These are phyloP conservation scores for Ramaria rubella DNA, from an alignment of 768 basidiomycete genomes.

Conservation along the genomic window DNA sequence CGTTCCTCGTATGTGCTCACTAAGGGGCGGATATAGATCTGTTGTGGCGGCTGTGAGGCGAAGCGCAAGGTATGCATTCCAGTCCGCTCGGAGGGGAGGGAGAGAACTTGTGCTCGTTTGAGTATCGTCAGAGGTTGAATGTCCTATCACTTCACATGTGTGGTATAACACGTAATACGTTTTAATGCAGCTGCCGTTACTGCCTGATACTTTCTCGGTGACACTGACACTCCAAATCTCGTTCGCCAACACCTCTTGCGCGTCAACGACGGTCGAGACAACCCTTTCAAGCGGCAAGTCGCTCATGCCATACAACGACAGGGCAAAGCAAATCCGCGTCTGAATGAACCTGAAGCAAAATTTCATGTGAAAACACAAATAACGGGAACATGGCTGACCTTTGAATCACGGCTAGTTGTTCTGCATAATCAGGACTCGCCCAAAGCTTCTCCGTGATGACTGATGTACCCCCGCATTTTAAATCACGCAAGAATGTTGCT, in stretches of 20 bases:
- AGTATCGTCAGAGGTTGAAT: conserved; percentile 15
- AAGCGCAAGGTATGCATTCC: conserved; percentile 50
- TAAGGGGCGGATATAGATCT: conserved; percentile 21
- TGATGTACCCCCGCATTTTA: conserved; percentile 15
- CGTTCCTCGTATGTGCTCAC: conserved; percentile 51
- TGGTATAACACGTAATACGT: conserved; percentile 55
- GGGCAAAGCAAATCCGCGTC: conserved; percentile 54
- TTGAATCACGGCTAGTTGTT: conserved; percentile 49
- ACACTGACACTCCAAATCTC: conserved; percentile 58
- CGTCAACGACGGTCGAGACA: conserved; percentile 36
- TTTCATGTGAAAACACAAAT: neutral
- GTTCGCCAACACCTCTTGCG: conserved; percentile 42
- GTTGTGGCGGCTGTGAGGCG: conserved; percentile 8
- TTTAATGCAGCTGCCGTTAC: conserved; percentile 17
- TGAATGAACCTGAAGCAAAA: conserved; percentile 45
- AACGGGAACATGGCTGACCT: conserved; percentile 32
- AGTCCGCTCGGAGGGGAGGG: conserved; percentile 49
- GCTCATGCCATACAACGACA: conserved; percentile 43
- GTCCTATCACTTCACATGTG: conserved; percentile 70
- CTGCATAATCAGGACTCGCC: conserved; percentile 51
- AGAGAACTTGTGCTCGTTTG: conserved; percentile 5
- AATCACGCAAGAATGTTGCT: conserved; percentile 26
- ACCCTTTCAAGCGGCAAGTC: conserved; percentile 30
- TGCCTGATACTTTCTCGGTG: neutral
- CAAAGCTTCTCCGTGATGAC: conserved; percentile 44